phyloP scores from a whole-genome alignment of 805 yeast species.

The Myxozyma neglecta region DNA sequence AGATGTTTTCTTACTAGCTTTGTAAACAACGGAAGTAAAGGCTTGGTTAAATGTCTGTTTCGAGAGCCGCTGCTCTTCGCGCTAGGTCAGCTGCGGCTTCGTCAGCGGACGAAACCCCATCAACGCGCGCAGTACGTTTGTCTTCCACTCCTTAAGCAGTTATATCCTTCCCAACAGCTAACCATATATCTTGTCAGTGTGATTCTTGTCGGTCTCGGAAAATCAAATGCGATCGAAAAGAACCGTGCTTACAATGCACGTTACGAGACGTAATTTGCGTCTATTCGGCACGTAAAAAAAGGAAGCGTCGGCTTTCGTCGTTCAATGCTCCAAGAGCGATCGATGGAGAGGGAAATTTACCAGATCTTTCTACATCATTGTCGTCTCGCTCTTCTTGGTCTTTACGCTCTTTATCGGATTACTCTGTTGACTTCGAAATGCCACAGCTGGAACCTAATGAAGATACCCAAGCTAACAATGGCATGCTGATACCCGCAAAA shows the following conservation, averaged over 20 bases:
- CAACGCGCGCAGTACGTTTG: constrained; percentile 17
- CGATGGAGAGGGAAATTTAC: neutral
- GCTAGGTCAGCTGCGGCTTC: neutral
- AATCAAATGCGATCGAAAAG: constrained; percentile 27
- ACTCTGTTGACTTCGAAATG: neutral
- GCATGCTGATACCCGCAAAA: neutral
- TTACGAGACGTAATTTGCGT: constrained; percentile 25
- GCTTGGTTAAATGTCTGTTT: neutral
- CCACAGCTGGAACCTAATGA: neutral
- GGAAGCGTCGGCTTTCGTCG: constrained; percentile 17
- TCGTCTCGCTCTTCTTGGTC: neutral
- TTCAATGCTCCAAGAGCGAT: neutral
- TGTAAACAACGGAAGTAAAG: neutral
- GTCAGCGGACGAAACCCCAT: constrained; percentile 4
- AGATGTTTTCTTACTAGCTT: neutral
- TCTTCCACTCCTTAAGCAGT: neutral
- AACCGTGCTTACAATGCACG: constrained; percentile 27
- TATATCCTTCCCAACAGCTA: neutral
- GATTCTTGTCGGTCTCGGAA: constrained; percentile 27
- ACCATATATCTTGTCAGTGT: constrained; percentile 4
- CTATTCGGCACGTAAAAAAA: constrained; percentile 25
- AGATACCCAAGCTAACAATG: neutral
- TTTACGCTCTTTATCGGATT: neutral
- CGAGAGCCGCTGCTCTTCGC: neutral
- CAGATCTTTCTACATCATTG: neutral